A percentile compares a stretch with the other conserved stretches of the same genome.
These are phyloP conservation scores for Huiozyma naganishii DNA, from an alignment of 805 yeast species.

Conservation along the genomic window DNA sequence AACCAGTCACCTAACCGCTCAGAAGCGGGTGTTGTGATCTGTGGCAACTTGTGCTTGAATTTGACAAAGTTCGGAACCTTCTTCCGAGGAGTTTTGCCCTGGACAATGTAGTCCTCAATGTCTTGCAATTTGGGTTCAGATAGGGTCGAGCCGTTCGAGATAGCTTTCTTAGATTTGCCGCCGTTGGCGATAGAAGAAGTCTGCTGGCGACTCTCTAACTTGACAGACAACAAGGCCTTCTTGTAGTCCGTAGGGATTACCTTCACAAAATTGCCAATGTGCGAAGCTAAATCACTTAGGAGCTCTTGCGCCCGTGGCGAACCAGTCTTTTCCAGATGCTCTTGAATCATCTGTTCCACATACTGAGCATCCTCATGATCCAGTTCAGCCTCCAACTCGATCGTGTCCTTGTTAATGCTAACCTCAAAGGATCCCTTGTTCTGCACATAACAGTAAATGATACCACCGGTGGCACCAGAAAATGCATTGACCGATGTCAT, in stretches of 20 bases:
- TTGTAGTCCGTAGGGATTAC: constrained; percentile 89
- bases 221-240: constrained; percentile 65
- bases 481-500: constrained; percentile 81
- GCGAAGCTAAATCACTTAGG: constrained; percentile 77
- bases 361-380: constrained; percentile 93
- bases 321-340: constrained; percentile 88
- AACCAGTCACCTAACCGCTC: constrained; percentile 83
- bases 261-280: constrained; percentile 81
- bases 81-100: constrained; percentile 50
- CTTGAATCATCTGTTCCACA: constrained; percentile 85
- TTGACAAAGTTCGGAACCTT: constrained; percentile 55
- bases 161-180: constrained; percentile 2
- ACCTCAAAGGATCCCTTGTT: constrained; percentile 76
- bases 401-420: constrained; percentile 70
- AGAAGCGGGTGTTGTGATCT: constrained; percentile 31
- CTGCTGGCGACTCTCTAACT: constrained; percentile 47
- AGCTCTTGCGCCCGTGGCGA: constrained; percentile 83
- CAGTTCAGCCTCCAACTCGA: constrained; percentile 62
- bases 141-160: constrained; percentile 23
- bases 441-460: constrained; percentile 90
- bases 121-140: constrained; percentile 81
- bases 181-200: constrained; percentile 41
- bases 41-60: constrained; percentile 47
- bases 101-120: constrained; percentile 78
- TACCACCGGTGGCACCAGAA: constrained; percentile 99